phyloP scores from a whole-genome alignment of 2,329 filamentous ascomycete genomes.

The Anthostomella pinea region DNA sequence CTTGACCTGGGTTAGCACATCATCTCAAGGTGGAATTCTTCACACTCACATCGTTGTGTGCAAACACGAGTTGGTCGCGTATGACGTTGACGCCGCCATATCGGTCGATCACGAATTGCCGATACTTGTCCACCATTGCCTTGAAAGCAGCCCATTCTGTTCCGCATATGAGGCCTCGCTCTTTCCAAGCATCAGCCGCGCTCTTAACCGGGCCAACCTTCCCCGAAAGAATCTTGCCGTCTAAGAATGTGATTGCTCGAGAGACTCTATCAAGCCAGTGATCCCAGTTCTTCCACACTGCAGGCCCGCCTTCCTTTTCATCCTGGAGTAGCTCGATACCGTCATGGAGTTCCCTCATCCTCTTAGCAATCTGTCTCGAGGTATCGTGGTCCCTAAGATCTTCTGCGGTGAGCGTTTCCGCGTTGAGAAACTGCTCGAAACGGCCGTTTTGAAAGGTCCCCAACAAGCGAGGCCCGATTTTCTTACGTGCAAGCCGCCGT shows the following conservation, averaged over 20 bases:
- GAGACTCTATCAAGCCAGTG: conserved; percentile 73
- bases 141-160: conserved; percentile 79
- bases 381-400: conserved; percentile 80
- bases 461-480: conserved; percentile 85
- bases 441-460: conserved; percentile 93
- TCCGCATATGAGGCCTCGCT: conserved; percentile 75
- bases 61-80: conserved; percentile 78
- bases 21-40: neutral
- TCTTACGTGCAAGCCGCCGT: conserved; percentile 81
- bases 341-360: conserved; percentile 93
- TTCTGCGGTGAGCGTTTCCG: conserved; percentile 70
- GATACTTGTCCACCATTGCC: conserved; percentile 71
- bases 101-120: conserved; percentile 66
- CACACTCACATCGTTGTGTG: conserved; percentile 86
- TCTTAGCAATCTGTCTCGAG: conserved; percentile 90
- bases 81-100: conserved; percentile 68
- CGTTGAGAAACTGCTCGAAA: conserved; percentile 92
- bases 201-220: conserved; percentile 28
- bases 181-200: conserved; percentile 57
- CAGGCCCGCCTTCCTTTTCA: conserved; percentile 76
- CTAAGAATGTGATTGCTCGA: conserved; percentile 55
- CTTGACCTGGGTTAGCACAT: conserved; percentile 43
- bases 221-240: conserved; percentile 55
- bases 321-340: conserved; percentile 81
- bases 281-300: conserved; percentile 92